Conservation (phyloP, 2,329 filamentous ascomycete species). For the Pseudogymnoascus sp. region DNA sequence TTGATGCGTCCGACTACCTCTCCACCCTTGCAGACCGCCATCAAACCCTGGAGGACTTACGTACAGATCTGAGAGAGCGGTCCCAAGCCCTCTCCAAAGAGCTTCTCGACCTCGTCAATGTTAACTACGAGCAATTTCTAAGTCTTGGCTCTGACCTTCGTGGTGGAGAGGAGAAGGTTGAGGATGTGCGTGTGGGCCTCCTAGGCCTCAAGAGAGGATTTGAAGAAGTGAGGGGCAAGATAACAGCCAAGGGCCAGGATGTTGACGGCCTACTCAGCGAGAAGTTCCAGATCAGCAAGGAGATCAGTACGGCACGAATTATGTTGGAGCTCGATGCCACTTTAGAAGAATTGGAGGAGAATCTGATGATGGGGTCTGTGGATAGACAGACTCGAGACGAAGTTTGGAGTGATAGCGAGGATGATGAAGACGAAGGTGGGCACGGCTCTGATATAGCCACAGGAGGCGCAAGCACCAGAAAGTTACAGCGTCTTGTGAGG, state of each 20-base stretch:
- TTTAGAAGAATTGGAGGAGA: slow-evolving; percentile 55
- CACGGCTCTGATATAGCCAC: slow-evolving; percentile 20
- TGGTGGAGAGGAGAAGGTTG: slow-evolving; percentile 85
- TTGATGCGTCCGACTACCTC: slow-evolving; percentile 77
- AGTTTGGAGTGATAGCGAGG: slow-evolving; percentile 33
- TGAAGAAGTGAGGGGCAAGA: slow-evolving; percentile 61
- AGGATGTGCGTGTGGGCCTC: slow-evolving; percentile 80
- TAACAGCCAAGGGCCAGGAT: slow-evolving; percentile 57
- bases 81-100: slow-evolving; percentile 75
- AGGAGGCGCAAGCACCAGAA: slow-evolving; percentile 26
- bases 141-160: slow-evolving; percentile 72
- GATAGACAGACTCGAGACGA: slow-evolving; percentile 22
- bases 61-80: slow-evolving; percentile 74
- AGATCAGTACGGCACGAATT: slow-evolving; percentile 54
- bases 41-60: slow-evolving; percentile 91
- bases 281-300: slow-evolving; percentile 53
- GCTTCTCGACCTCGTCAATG: slow-evolving; percentile 88
- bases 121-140: slow-evolving; percentile 88
- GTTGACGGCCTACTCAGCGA: slow-evolving; percentile 58
- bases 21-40: slow-evolving; percentile 78
- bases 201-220: slow-evolving; percentile 80
- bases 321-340: slow-evolving; percentile 63
- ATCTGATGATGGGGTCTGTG: slow-evolving; percentile 46
- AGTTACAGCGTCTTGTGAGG: slow-evolving; percentile 47
- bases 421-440: slow-evolving; percentile 32